Evolutionary conservation across 805 yeast genomes (phyloP).

Genomic region (Kodamaea jinghongensis): DNA sequence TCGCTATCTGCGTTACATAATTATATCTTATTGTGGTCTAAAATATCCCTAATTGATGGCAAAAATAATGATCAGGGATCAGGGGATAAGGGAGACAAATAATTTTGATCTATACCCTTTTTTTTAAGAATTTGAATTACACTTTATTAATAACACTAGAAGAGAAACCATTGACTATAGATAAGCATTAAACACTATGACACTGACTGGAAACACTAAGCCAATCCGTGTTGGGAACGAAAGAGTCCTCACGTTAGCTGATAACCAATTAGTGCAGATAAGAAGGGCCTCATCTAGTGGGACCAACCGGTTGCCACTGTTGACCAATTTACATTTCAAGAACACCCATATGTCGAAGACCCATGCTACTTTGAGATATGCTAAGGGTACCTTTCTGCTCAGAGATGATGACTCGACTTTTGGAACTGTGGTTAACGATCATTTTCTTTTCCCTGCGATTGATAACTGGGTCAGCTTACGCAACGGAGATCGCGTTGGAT

Average conservation of each 20-base stretch:
- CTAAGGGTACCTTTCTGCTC: slow-evolving; percentile 20
- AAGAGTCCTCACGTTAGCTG: slow-evolving; percentile 12
- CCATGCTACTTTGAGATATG: slow-evolving; percentile 30
- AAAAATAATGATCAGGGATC: slow-evolving; percentile 6
- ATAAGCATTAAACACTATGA: no score
- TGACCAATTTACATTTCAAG: slow-evolving; percentile 30
- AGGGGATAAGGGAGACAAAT: not conserved
- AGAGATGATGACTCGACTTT: slow-evolving; percentile 36
- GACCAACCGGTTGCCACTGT: slow-evolving; percentile 20
- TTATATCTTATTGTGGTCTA: no score
- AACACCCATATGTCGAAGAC: slow-evolving; percentile 37
- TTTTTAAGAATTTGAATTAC: slow-evolving; percentile 1
- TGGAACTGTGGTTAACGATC: slow-evolving; percentile 35
- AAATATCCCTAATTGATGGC: no score
- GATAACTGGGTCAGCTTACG: slow-evolving; percentile 14
- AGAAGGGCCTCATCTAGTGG: slow-evolving; percentile 34
- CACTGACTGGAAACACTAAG: not conserved
- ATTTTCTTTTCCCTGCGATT: slow-evolving; percentile 20
- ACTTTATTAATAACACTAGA: not conserved
- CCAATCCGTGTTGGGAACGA: slow-evolving; percentile 5
- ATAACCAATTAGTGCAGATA: slow-evolving; percentile 17
- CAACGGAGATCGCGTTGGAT: slow-evolving; percentile 32
- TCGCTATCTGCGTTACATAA: no score
- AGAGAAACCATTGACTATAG: not conserved
- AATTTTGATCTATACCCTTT: no score